Evolutionary conservation across 2,329 filamentous ascomycete genomes (phyloP).

Genomic region (Colletotrichum eremochloae): DNA sequence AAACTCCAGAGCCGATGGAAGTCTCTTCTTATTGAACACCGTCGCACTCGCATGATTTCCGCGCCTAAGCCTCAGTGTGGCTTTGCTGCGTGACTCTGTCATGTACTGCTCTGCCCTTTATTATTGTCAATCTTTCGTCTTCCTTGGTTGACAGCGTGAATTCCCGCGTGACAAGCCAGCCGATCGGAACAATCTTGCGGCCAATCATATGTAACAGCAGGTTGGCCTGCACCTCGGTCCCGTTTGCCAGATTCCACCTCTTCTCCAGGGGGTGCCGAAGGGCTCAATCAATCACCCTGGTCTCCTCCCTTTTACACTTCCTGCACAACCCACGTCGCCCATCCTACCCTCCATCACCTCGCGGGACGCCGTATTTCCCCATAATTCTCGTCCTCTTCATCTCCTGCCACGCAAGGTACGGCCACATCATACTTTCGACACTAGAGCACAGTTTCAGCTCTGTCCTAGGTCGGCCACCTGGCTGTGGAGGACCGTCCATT

Average conservation of each 20-base stretch:
- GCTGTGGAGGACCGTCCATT: slow-evolving; percentile 20
- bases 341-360: slow-evolving; percentile 36
- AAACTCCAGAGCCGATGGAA: slow-evolving; percentile 33
- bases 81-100: slow-evolving; percentile 5
- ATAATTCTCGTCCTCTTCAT: slow-evolving; percentile 35
- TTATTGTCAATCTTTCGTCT: slow-evolving; percentile 8
- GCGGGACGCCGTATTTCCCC: slow-evolving; percentile 35
- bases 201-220: slow-evolving; percentile 24
- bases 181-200: slow-evolving; percentile 16
- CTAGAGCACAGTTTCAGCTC: slow-evolving; percentile 28
- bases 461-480: slow-evolving; percentile 25
- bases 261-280: slow-evolving; percentile 14
- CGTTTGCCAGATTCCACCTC: slow-evolving; percentile 32
- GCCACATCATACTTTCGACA: slow-evolving; percentile 17
- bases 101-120: neutral
- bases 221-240: slow-evolving; percentile 24
- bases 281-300: slow-evolving; percentile 14
- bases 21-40: slow-evolving; percentile 25
- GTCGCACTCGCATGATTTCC: slow-evolving; percentile 41
- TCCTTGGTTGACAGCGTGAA: slow-evolving; percentile 27
- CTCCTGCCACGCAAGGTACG: slow-evolving; percentile 28
- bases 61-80: slow-evolving; percentile 23
- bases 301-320: slow-evolving; percentile 8
- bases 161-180: slow-evolving; percentile 33
- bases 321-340: slow-evolving; percentile 27